Conservation (phyloP, 1,139 yeast species). For the Pichia sp. region DNA sequence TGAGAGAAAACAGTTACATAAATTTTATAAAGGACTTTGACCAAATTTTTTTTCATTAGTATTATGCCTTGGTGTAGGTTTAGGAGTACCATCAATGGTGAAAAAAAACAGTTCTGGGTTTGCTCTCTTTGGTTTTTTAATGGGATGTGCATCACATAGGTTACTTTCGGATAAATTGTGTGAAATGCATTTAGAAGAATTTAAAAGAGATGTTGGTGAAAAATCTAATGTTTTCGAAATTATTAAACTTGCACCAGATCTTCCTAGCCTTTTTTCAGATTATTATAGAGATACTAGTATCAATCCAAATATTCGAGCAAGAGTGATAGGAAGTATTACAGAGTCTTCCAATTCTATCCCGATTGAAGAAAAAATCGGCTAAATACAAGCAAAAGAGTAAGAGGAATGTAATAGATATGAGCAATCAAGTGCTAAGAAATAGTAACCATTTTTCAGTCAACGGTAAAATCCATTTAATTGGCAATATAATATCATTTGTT, state of each 20-base stretch:
- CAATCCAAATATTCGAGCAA: conserved; percentile 20
- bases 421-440: conserved; percentile 10
- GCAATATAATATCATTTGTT: too few species aligned
- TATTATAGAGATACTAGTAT: conserved; percentile 23
- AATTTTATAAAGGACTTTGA: too few species aligned
- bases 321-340: conserved; percentile 21
- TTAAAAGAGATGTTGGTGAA: conserved; percentile 18
- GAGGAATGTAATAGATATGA: too few species aligned
- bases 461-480: too few species aligned
- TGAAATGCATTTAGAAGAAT: conserved; percentile 8
- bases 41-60: too few species aligned
- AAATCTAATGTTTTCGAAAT: conserved; percentile 14
- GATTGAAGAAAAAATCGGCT: too few species aligned
- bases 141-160: conserved; percentile 17
- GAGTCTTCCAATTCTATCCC: not conserved
- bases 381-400: too few species aligned
- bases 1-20: too few species aligned
- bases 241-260: conserved; percentile 22
- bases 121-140: conserved; percentile 19
- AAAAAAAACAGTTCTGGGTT: conserved; percentile 7
- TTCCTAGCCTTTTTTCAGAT: conserved; percentile 25
- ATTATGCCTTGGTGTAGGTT: too few species aligned
- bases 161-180: conserved; percentile 15
- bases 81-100: too few species aligned
- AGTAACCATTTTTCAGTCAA: conserved; percentile 16